Conservation (phyloP, 2,329 filamentous ascomycete genomes). For the Cladosporium oxysporum region DNA sequence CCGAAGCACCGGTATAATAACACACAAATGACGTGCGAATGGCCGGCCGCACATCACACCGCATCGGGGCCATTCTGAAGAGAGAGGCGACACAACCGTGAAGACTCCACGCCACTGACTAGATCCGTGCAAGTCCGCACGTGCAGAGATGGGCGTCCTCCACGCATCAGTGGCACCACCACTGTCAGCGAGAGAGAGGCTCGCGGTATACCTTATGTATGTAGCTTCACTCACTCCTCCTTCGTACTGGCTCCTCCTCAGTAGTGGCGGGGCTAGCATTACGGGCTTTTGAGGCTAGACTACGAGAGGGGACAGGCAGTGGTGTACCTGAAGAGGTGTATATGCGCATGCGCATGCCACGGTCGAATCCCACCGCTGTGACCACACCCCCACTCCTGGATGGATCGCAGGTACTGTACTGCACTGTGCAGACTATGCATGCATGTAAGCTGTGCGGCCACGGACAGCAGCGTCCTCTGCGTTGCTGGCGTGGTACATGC, state of each 20-base stretch:
- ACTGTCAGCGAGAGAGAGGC: background rate
- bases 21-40: background rate
- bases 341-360: background rate
- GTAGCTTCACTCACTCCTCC: too few relatives aligned
- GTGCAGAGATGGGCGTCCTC: background rate
- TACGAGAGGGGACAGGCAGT: background rate
- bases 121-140: background rate
- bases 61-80: background rate
- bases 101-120: background rate
- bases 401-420: background rate
- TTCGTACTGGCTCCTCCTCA: too few relatives aligned
- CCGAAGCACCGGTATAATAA: conserved; percentile 1
- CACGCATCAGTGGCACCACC: background rate
- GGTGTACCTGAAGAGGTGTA: background rate
- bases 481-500: background rate
- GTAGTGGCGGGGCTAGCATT: too few relatives aligned
- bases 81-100: background rate
- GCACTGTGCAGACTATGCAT: background rate
- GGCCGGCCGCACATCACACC: background rate
- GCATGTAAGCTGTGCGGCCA: background rate
- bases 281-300: too few relatives aligned
- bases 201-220: too few relatives aligned
- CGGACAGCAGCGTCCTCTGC: background rate
- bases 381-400: background rate
- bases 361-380: background rate